Base-by-base conservation (phyloP, 2,329 filamentous ascomycete genomes). In the Sporothrix globosa region DNA sequence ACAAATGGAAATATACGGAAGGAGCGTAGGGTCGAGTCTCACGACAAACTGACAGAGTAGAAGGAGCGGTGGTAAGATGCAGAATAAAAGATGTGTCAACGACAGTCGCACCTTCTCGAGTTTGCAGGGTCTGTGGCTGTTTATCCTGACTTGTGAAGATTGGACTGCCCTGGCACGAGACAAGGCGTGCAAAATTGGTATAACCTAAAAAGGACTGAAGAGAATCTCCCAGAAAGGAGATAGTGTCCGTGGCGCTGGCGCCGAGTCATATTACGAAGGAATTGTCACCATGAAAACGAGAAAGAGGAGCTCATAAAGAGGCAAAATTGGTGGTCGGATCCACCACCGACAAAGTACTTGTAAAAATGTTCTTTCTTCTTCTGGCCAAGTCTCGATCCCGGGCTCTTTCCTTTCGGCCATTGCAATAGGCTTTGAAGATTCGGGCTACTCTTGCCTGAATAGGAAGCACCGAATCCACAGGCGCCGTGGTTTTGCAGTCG, bases 171-270 rank as follows among this genome's bases (percentile, higher is more conserved):
- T 63, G 58, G 39, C 39, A 46, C 5, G 41, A 44, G 58, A 63
- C 30, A 34, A 17, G 14, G 50, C 60, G 30, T 14, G 24, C 21
- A 58, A 58, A 58, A 14, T 3, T 44, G n/a, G 30, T 9, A 27
- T 24, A 39, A 34, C 13, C 14, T 17, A 56, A 50, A 56, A 44
- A 48, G 27, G 19, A 44, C 17, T 27, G 19, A 68, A 56, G 17
- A 58, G 41, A 58, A 68, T 68, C 41, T 60, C 67, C 67, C 27
- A 68, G 52, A 68, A 68, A 60, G 53, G 67, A 68, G 53, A 68
- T 54, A 34, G 53, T 60, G 63, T 19, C 63, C 27, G 61, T 27
- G 24, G 61, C 44, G 61, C 66, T 34, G 34, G 44, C 48, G 44
- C 27, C 63, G 63, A 67, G 48, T 67, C 63, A 67, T 67, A 52